Conservation (phyloP, 305 asterid species). For the Fraxinus floribunda region DNA sequence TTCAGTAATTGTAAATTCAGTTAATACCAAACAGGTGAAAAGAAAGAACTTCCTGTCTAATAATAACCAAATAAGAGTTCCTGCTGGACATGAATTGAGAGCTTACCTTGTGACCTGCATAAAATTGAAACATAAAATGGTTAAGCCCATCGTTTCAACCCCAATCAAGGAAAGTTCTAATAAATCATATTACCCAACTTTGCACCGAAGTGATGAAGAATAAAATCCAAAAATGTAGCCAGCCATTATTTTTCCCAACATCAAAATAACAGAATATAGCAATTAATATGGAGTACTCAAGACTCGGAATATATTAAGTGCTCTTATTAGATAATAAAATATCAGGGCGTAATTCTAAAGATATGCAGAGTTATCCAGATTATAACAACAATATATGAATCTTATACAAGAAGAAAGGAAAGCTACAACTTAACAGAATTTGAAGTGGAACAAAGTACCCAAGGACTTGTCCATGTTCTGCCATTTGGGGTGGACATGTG, state of each 20-base stretch:
- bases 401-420: neutral
- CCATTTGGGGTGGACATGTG: neutral
- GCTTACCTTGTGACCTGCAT: constrained; percentile 90
- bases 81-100: constrained; percentile 34
- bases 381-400: constrained; percentile 2
- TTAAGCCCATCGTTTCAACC: constrained; percentile 21
- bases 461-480: neutral
- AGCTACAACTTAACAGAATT: constrained; percentile 6
- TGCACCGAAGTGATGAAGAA: constrained; percentile 7
- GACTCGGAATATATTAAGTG: no score
- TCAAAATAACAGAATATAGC: neutral
- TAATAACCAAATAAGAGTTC: constrained; percentile 33
- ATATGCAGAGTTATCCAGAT: constrained; percentile 9
- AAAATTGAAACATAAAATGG: constrained; percentile 21
- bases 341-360: neutral
- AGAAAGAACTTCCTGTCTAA: constrained; percentile 32
- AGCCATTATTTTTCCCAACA: neutral
- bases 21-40: constrained; percentile 2
- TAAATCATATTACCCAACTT: constrained; percentile 21
- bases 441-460: constrained; percentile 3
- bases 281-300: neutral
- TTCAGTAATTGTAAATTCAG: constrained; percentile 10
- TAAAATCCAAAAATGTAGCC: constrained; percentile 7
- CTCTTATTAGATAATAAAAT: no score
- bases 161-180: constrained; percentile 13